Base-by-base conservation (phyloP, 2,329 filamentous ascomycete genomes). In the Stemphylium vesicarium region DNA sequence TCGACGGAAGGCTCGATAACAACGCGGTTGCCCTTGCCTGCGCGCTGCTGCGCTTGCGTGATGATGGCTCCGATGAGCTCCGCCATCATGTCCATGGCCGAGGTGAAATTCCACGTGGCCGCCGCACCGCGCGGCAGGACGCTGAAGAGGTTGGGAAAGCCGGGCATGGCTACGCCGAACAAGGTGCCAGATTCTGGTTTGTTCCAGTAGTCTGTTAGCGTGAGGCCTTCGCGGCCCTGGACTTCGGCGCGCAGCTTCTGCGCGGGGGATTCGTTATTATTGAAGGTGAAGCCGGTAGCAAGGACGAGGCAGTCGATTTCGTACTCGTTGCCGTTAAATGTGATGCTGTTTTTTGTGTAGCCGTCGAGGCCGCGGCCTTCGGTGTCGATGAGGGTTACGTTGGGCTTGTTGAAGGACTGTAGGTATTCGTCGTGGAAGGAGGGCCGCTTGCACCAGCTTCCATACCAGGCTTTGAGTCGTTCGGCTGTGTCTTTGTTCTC, bases 381-480 rank as follows among this genome's bases (percentile, higher is more conserved):
- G 0, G 85, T 88, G 64, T 88, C 84, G n/a, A 89, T 75, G 0
- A 89, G 80, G 5, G 78, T 78, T 4, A 89, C 85, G 59, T 86
- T 81, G 0, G 78, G 71, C 31, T 66, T 68, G 71, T 89, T 89
- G 78, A 88, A 89, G 0, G 80, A 62, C 5, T 77, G 64, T 0
- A 88, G 78, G 63, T 86, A 88, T 8, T 81, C 78, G 63, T 88
- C 84, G 70, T 84, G 84, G 72, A 87, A 88, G 38, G 78, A 81
- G 0, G 86, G 85, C 0, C 86, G 81, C 69, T 89, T 89, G 76
- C 86, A 88, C 80, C 83, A 87, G 13, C 32, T 45, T 24, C 31
- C 42, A 64, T 88, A 88, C 83, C 84, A 87, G 0, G 84, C 76
- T 64, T 85, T 83, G 5, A 88, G 77, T 3, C 71, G 77, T 29